These are phyloP conservation scores for Annulohypoxylon moriforme DNA, from an alignment of 495 filamentous ascomycete species.

Conservation along the genomic window DNA sequence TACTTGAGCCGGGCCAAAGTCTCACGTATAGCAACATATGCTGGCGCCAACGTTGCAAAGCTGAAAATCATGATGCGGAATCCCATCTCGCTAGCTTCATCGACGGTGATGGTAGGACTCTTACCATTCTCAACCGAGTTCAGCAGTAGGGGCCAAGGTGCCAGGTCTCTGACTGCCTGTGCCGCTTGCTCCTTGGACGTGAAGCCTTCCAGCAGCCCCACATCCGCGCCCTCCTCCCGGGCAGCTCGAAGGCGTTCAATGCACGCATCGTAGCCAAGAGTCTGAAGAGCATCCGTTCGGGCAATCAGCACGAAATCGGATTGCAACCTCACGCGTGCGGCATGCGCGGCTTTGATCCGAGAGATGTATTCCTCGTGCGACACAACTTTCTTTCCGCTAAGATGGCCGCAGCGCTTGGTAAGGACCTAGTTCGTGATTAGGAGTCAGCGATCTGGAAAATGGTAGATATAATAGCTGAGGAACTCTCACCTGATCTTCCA, in stretches of 20 bases:
- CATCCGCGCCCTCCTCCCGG: constrained; percentile 69
- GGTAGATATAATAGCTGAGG: background rate
- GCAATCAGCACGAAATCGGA: constrained; percentile 73
- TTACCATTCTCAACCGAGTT: constrained; percentile 74
- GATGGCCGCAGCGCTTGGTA: constrained; percentile 73
- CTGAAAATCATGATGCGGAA: constrained; percentile 74
- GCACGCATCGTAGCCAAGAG: constrained; percentile 67
- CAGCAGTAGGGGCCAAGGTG: constrained; percentile 68
- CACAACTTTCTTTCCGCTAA: constrained; percentile 71
- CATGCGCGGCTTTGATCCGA: constrained; percentile 66
- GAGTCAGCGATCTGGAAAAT: constrained; percentile 7
- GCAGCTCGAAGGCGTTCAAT: constrained; percentile 56
- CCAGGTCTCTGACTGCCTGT: constrained; percentile 64
- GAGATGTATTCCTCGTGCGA: constrained; percentile 63
- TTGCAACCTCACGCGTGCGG: constrained; percentile 53
- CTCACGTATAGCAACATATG: constrained; percentile 64
- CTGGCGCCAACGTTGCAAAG: constrained; percentile 63
- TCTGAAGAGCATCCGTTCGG: constrained; percentile 70
- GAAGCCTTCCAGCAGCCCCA: constrained; percentile 73
- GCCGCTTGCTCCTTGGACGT: constrained; percentile 65
- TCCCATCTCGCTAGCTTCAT: constrained; percentile 70
- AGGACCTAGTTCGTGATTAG: constrained; percentile 20
- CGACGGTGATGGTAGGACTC: constrained; percentile 65
- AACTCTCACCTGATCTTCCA: constrained; percentile 72
- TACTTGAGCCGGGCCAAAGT: constrained; percentile 59